Evolutionary conservation across 805 yeast genomes (phyloP).

Genomic region (Kazachstania kunashirensis): DNA sequence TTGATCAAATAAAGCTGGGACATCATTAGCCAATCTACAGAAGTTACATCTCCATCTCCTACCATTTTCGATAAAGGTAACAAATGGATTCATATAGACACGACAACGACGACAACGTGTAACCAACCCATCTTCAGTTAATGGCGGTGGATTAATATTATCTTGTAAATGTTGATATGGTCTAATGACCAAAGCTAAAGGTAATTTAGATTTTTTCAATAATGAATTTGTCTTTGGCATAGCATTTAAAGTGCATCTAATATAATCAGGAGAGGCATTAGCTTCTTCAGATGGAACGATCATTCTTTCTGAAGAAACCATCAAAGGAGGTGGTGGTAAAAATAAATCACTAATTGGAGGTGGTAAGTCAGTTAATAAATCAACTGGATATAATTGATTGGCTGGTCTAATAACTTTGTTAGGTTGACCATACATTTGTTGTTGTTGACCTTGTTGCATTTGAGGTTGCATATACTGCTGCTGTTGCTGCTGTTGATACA

Average conservation of each 20-base stretch:
- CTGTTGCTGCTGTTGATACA: conserved; percentile 20
- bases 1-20: conserved; percentile 52
- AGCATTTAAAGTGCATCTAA: conserved; percentile 84
- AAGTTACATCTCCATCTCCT: conserved; percentile 93
- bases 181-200: conserved; percentile 80
- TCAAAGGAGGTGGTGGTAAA: conserved; percentile 91
- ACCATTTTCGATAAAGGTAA: conserved; percentile 54
- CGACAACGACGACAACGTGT: conserved; percentile 97
- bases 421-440: neutral
- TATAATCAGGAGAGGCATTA: conserved; percentile 63
- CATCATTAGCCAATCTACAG: conserved; percentile 81
- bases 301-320: conserved; percentile 49
- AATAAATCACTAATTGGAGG: conserved; percentile 81
- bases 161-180: conserved; percentile 78
- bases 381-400: conserved; percentile 81
- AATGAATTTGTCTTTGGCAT: conserved; percentile 66
- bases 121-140: conserved; percentile 70
- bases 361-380: conserved; percentile 73
- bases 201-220: conserved; percentile 83
- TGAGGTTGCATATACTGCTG: conserved; percentile 9
- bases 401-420: conserved; percentile 25
- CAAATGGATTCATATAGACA: conserved; percentile 88
- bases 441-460: conserved; percentile 8
- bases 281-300: conserved; percentile 50
- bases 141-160: conserved; percentile 56